phyloP scores from a whole-genome alignment of 2,329 filamentous ascomycete genomes.

The Simplicillium sp. region DNA sequence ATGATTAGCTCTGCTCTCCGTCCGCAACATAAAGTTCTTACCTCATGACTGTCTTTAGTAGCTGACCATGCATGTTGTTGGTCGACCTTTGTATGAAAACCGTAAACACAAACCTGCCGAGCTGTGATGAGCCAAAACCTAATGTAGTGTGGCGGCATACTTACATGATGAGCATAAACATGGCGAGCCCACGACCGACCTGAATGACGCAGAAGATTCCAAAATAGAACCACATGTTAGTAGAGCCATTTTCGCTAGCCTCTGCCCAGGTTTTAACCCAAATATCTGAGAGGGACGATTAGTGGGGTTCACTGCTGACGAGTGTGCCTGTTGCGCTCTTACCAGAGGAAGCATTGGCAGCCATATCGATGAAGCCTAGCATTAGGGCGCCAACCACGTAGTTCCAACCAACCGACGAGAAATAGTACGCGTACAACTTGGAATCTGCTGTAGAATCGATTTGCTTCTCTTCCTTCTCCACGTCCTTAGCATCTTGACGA shows the following conservation, averaged over 20 bases:
- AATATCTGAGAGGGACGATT: too few relatives aligned
- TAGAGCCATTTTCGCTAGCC: too few relatives aligned
- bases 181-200: too few relatives aligned
- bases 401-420: not conserved
- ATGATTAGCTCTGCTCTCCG: not conserved
- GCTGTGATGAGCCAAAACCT: not conserved
- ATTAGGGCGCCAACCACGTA: not conserved
- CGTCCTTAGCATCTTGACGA: not conserved
- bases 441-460: not conserved
- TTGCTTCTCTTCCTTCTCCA: not conserved
- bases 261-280: too few relatives aligned
- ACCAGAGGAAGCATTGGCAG: not conserved
- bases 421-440: not conserved
- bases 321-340: too few relatives aligned
- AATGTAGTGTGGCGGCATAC: not conserved
- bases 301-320: too few relatives aligned
- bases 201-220: too few relatives aligned
- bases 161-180: not conserved
- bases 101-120: not conserved
- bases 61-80: not conserved
- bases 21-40: conserved; percentile 11
- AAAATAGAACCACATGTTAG: too few relatives aligned
- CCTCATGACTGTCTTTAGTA: conserved; percentile 1
- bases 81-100: not conserved
- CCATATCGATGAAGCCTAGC: not conserved